Base-by-base conservation (phyloP, 805 yeast species). In the Nadsonia fulvescens region DNA sequence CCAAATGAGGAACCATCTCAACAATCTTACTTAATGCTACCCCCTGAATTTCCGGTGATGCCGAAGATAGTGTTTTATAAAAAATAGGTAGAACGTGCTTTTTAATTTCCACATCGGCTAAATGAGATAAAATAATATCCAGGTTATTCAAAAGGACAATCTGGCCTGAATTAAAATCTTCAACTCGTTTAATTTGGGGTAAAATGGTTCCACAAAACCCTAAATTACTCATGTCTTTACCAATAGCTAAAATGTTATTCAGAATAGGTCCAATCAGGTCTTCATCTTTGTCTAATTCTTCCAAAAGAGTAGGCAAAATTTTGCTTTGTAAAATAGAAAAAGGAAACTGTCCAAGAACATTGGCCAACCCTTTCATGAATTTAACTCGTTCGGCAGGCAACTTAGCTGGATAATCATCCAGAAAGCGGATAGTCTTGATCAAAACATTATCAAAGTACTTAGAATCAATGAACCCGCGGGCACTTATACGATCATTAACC, bases 341-440 rank as follows among this genome's bases (percentile, higher is more conserved):
- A 3, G 86, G 82, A 40, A 73, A 75, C 37, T 66, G 59, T 5
- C 60, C 56, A 14, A 71, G 42, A 12, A 68, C 51, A 4, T 51
- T 50, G 12, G 64, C 47, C 28, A 86, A 54, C 1, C 81, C 81
- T 28, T 63, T 62, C 36, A 83, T 56, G 42, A 81, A 81, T 1
- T 67, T 54, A 13, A 64, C 46, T 39, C 73, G 74, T 31, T 86
- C 95, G 10, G 60, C 61, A 5, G 57, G 53, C 2, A 71, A 53
- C 37, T 76, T 73, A 1, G 93, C 76, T 6, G 82, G 67, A 34
- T 78, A 70, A 30, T 77, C 89, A 42, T 86, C 95, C 23, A 86
- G 48, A 38, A 75, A 72, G 46, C 73, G 68, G 55, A 86, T 60
- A 3, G 91, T 72, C 40, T 75, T 73, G 27, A 86, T 68, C 25